Base-by-base conservation (phyloP, 495 filamentous ascomycete species). In the Pseudevernia furfuracea region DNA sequence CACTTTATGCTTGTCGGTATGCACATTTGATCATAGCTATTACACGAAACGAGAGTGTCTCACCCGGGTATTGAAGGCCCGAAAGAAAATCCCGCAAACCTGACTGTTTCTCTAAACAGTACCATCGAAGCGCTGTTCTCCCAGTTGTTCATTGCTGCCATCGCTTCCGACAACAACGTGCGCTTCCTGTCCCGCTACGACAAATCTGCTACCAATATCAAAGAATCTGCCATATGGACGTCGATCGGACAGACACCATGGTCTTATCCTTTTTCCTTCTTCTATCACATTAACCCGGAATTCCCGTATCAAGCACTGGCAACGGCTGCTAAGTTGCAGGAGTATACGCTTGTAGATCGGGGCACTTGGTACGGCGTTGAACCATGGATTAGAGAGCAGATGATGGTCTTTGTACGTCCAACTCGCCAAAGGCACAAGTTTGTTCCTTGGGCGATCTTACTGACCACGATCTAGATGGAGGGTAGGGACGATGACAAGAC, bases 301-400 rank as follows among this genome's bases (percentile, higher is more conserved):
- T 28, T 15, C 4, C 48, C 48, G 1, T 52, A 52, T 30, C 48
- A 52, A 30, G 48, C 48, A 4, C 48, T 52, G 4, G 48, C 48
- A 7, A 52, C 48, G 5, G 48, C 48, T 15, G 25, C 23, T 5
- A 28, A 30, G 25, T 17, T 52, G 48, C 23, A 52, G 23, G 48
- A 52, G 48, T 52, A 52, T 17, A 52, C 48, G 12, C 52, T 55
- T 4, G 11, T n/a, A 34, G 52, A 55, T 34, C 52, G 52, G 8
- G 52, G 52, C 15, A 55, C 52, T 7, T 55, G 52, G 52, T 55
- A 55, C 15, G 52, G 30, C 28, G 48, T 52, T 52, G 25, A 52
- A 4, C 25, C 10, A 17, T 52, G 48, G 23, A 30, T 52, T 14
- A 28, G 48, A 52, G 48, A 52, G 12, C 6, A 28, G 0, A 52